Percentiles rank a stretch among this genome's conserved stretches.
Evolutionary conservation across 306 rosid genomes (phyloP).

Genomic region (Ceratonia siliqua): DNA sequence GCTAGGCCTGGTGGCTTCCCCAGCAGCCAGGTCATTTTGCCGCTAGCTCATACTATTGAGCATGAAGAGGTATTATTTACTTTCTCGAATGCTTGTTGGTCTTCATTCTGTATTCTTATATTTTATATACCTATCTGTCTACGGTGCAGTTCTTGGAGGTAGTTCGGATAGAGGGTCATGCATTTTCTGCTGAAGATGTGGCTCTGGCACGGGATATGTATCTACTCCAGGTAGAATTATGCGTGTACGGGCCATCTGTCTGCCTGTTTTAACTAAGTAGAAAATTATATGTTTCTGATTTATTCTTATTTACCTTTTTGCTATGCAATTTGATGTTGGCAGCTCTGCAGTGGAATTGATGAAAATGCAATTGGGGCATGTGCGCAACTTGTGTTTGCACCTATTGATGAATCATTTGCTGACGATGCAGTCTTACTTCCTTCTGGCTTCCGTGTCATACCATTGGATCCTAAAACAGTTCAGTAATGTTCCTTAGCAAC

Average conservation of each 20-base stretch:
- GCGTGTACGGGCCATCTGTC: no score
- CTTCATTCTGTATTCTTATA: not conserved
- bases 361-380: slow-evolving; percentile 96
- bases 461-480: slow-evolving; percentile 89
- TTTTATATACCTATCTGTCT: not conserved
- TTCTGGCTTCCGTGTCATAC: slow-evolving; percentile 96
- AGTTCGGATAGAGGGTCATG: slow-evolving; percentile 97
- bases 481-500: not conserved
- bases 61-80: slow-evolving; percentile 70
- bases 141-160: slow-evolving; percentile 82
- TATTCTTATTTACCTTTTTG: not conserved
- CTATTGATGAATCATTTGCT: slow-evolving; percentile 97
- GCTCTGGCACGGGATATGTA: slow-evolving; percentile 91
- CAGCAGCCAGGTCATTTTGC: slow-evolving; percentile 76
- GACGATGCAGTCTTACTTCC: slow-evolving; percentile 99
- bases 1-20: slow-evolving; percentile 90
- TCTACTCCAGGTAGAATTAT: slow-evolving; percentile 68
- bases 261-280: not conserved
- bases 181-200: slow-evolving; percentile 84
- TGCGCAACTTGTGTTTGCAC: slow-evolving; percentile 98
- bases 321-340: slow-evolving; percentile 28
- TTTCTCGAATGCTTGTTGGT: not conserved
- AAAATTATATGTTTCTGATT: not conserved
- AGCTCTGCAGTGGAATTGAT: slow-evolving; percentile 99
- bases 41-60: slow-evolving; percentile 44